A percentile compares a stretch with the other conserved stretches of the same genome.
Evolutionary conservation across 108 stramenopile genomes (phyloP).

Genomic region (Skeletonema grethae): DNA sequence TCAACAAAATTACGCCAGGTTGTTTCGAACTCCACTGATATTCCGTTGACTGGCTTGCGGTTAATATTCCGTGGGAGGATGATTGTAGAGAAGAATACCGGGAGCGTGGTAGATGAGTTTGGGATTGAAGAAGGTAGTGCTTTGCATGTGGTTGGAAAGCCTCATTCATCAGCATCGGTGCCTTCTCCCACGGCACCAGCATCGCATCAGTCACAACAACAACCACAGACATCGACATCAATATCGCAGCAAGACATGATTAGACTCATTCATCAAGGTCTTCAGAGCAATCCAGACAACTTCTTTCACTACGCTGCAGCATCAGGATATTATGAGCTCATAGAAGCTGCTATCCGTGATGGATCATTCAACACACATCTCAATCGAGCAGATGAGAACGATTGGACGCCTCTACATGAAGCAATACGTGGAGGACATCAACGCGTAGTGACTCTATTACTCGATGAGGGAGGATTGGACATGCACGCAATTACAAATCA

Average conservation of each 20-base stretch:
- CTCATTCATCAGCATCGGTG: not conserved
- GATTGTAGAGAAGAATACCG: slow-evolving; percentile 24
- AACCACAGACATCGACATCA: not conserved
- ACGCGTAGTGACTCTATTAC: slow-evolving; percentile 8
- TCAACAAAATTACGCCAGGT: slow-evolving; percentile 43
- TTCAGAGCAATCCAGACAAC: slow-evolving; percentile 3
- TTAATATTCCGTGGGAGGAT: slow-evolving; percentile 79
- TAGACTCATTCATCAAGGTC: not conserved
- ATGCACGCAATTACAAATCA: slow-evolving; percentile 17
- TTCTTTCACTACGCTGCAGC: slow-evolving; percentile 10
- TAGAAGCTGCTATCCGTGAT: slow-evolving; percentile 3
- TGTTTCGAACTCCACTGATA: slow-evolving; percentile 49
- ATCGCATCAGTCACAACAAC: not conserved
- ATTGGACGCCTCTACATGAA: slow-evolving; percentile 36
- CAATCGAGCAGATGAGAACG: slow-evolving; percentile 16
- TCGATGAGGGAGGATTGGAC: slow-evolving; percentile 1
- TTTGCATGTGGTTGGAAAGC: slow-evolving; percentile 26
- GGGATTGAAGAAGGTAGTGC: slow-evolving; percentile 19
- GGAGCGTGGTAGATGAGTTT: slow-evolving; percentile 6
- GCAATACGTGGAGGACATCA: slow-evolving; percentile 21
- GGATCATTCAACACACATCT: not conserved
- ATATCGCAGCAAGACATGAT: not conserved
- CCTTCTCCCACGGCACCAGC: not conserved
- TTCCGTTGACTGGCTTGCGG: slow-evolving; percentile 50
- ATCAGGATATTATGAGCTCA: not conserved